Base-by-base conservation (phyloP, 179 eudicot species). In the Silene noctiflora region DNA sequence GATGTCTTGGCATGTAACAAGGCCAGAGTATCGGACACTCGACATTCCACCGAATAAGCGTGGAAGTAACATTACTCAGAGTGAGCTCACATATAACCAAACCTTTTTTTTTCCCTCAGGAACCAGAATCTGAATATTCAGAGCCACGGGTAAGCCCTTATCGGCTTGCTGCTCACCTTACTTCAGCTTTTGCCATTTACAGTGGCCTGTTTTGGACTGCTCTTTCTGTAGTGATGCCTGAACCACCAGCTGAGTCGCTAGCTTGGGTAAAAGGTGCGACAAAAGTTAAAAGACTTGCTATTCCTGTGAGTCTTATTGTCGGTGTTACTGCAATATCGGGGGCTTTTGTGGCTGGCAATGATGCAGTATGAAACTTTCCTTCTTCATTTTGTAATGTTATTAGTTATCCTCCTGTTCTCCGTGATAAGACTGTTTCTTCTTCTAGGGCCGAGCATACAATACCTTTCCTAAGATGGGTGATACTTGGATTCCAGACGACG, bases 261-360 rank as follows among this genome's bases (percentile, higher is more conserved):
- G 88, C 91, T 67, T 92, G 99, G 96, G 97, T 91, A 71, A 83
- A 79, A 10, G 97, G 95, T 76, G 99, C 99, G 59, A 90, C 93
- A 79, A 94, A 89, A 85, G 89, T 94, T 67, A 89, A 85, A 86
- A 86, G 90, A 76, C 84, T 93, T 46, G 97, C 90, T 51, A 78
- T 95, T 76, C 97, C 99, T 33, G 85, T 95, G 67, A 84, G 93
- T 85, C 79, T 95, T 72, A 87, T 95, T 81, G 99, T 93, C 76
- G 97, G 97, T 25, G 53, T 95, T 53, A 93, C 97, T 73, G 99
- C 97, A 53, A 78, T 95, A 59, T 95, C 97, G 2, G 97, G 99
- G 67, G 97, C 99, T 58, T 95, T 91, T 87, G 99, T 95, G 78
- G 99, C 97, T 60, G 97, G 97, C 74, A 95, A 93, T 88, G 99